Base-by-base conservation (phyloP, 2,329 filamentous ascomycete genomes). In the Claviceps lovelessii region DNA sequence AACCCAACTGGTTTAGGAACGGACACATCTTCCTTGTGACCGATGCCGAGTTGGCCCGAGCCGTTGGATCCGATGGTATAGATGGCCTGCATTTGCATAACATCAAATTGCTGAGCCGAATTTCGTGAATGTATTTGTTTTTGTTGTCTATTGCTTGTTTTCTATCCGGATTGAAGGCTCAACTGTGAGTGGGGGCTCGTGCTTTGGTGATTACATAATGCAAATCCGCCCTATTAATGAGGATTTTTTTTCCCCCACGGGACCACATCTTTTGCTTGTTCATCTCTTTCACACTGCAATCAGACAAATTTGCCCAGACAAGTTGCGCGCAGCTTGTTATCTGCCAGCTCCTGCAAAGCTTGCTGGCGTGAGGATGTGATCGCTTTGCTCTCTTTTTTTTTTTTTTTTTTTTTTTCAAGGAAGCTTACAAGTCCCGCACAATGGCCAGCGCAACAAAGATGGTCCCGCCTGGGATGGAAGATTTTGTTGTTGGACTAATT, bases 401-500 rank as follows among this genome's bases (percentile, higher is more conserved):
- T 37, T 33, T 33, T 28, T 10, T 29, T 46, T 58, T 56, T 58
- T 51, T 59, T 55, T 2, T 59, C 58, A 57, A 53, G 58, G 59
- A 59, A 61, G 58, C 56, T 63, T 57, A 62, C 54, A 61, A 2
- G 9, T 37, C 15, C 15, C 4, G 10, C 37, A 35, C 50, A 58
- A 70, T 71, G 68, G 61, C 63, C 54, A 61, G 62, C 52, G 48
- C 57, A 31, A 55, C 57, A 44, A 57, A 56, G 48, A 46, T 61
- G 49, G 57, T 71, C 58, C 72, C 73, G 19, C 57, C 64, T 15
- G 73, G 65, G 60, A 81, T 81, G 84, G 80, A 84, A 62, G 76
- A 79, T 65, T 88, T 88, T 68, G 82, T 85, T 59, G 80, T 98
- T 61, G 93, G 93, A 61, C 86, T 98, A 66, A 98, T 98, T 68